Evolutionary conservation across 106 monocot genomes (phyloP).

Genomic region (Dioscorea zingiberensis): DNA sequence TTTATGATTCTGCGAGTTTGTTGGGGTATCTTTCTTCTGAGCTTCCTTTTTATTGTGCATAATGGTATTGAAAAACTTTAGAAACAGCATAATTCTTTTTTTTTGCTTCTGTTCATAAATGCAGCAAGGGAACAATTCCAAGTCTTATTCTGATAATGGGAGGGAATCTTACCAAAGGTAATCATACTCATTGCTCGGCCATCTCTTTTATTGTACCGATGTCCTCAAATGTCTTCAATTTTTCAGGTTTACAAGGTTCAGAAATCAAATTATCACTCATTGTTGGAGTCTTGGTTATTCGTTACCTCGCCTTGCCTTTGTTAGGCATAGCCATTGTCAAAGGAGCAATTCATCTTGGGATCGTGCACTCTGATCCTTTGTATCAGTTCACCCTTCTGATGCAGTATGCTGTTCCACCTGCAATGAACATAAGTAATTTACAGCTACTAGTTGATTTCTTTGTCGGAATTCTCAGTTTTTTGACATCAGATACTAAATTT

Average conservation of each 20-base stretch:
- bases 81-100: background rate
- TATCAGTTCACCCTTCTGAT: conserved; percentile 61
- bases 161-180: conserved; percentile 46
- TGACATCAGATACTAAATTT: no score
- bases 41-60: background rate
- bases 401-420: conserved; percentile 67
- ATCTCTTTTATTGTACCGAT: background rate
- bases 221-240: background rate
- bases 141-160: conserved; percentile 28
- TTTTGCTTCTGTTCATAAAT: background rate
- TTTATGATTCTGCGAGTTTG: conserved; percentile 46
- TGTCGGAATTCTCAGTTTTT: background rate
- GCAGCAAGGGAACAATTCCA: conserved; percentile 37
- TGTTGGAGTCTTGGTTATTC: conserved; percentile 29
- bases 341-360: conserved; percentile 45
- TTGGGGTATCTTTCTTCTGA: conserved; percentile 33
- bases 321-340: conserved; percentile 36
- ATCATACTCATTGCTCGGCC: background rate
- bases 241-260: conserved; percentile 28
- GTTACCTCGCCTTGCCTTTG: conserved; percentile 22
- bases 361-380: conserved; percentile 62
- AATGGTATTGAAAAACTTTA: background rate
- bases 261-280: conserved; percentile 21
- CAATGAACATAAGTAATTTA: conserved; percentile 63
- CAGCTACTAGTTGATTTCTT: background rate